phyloP scores from a whole-genome alignment of 192 early-diverging fungal genomes.

The Coemansia sp. region DNA sequence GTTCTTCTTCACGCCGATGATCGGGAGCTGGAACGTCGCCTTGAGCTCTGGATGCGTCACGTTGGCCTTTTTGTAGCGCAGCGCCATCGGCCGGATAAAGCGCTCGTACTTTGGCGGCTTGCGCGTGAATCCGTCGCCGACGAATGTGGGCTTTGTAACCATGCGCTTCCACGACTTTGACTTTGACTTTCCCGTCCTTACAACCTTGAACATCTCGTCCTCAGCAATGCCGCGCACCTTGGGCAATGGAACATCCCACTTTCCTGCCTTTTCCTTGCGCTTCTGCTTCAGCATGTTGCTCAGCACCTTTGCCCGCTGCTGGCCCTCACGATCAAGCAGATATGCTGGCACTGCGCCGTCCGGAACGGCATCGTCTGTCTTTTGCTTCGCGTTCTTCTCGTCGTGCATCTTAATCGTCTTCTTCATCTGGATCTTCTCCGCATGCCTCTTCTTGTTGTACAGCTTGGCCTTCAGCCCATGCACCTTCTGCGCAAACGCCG shows the following conservation, averaged over 20 bases:
- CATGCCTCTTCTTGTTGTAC: conserved; percentile 97
- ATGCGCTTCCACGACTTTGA: conserved; percentile 98
- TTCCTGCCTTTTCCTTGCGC: conserved; percentile 99
- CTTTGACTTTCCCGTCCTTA: conserved; percentile 93
- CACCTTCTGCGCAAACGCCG: conserved; percentile 95
- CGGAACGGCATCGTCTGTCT: conserved; percentile 81
- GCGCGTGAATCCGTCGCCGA: conserved; percentile 98
- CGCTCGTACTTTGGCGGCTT: conserved; percentile 99
- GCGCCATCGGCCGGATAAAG: conserved; percentile 95
- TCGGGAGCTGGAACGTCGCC: conserved; percentile 96
- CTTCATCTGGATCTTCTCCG: conserved; percentile 99
- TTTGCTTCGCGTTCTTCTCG: conserved; percentile 94
- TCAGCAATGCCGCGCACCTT: conserved; percentile 99
- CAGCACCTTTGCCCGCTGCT: conserved; percentile 95
- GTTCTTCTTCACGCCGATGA: conserved; percentile 99
- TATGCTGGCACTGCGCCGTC: conserved; percentile 98
- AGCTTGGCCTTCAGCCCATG: conserved; percentile 98
- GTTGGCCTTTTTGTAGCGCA: conserved; percentile 98
- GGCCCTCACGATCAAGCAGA: conserved; percentile 96
- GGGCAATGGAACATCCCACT: conserved; percentile 96
- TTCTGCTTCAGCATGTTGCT: conserved; percentile 99
- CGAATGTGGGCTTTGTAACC: conserved; percentile 99
- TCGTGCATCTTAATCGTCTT: conserved; percentile 99
- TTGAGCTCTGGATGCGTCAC: conserved; percentile 98
- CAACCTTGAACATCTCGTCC: conserved; percentile 98